These are phyloP conservation scores for Stagonosporopsis tanaceti DNA, from an alignment of 2,329 filamentous ascomycete species.

Conservation along the genomic window DNA sequence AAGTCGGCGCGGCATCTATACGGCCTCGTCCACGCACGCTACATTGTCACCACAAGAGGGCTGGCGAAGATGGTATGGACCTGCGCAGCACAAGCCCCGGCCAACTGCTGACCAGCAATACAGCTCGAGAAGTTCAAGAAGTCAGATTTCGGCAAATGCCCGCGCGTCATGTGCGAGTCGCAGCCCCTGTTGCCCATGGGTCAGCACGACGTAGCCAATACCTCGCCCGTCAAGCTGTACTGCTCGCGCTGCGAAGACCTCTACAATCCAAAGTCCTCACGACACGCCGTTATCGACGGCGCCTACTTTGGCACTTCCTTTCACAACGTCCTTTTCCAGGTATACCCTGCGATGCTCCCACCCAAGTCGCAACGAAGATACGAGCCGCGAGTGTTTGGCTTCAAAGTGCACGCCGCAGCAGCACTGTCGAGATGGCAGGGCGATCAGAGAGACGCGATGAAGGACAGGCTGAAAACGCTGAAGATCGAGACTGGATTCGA, in stretches of 20 bases:
- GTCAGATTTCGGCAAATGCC: slow-evolving; percentile 96
- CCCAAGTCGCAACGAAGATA: slow-evolving; percentile 86
- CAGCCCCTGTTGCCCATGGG: slow-evolving; percentile 96
- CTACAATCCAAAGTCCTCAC: slow-evolving; percentile 97
- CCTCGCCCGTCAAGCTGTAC: slow-evolving; percentile 94
- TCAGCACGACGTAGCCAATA: slow-evolving; percentile 85
- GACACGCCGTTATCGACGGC: slow-evolving; percentile 93
- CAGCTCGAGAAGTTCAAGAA: slow-evolving; percentile 99
- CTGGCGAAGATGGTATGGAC: slow-evolving; percentile 87
- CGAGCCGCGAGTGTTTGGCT: slow-evolving; percentile 89
- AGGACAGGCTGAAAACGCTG: slow-evolving; percentile 73
- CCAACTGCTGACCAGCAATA: slow-evolving; percentile 20
- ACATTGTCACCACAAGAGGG: slow-evolving; percentile 94
- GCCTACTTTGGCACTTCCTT: slow-evolving; percentile 98
- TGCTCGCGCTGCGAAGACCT: slow-evolving; percentile 97
- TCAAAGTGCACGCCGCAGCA: slow-evolving; percentile 90
- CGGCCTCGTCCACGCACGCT: slow-evolving; percentile 92
- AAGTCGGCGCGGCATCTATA: slow-evolving; percentile 96
- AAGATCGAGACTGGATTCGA: slow-evolving; percentile 81
- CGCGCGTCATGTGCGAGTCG: slow-evolving; percentile 91
- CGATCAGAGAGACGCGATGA: slow-evolving; percentile 80
- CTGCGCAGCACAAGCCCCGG: too few species aligned
- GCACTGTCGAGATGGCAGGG: slow-evolving; percentile 93
- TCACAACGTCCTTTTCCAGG: slow-evolving; percentile 99
- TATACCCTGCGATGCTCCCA: slow-evolving; percentile 90